Base-by-base conservation (phyloP, 2,329 filamentous ascomycete genomes). In the Colletotrichum sp. region DNA sequence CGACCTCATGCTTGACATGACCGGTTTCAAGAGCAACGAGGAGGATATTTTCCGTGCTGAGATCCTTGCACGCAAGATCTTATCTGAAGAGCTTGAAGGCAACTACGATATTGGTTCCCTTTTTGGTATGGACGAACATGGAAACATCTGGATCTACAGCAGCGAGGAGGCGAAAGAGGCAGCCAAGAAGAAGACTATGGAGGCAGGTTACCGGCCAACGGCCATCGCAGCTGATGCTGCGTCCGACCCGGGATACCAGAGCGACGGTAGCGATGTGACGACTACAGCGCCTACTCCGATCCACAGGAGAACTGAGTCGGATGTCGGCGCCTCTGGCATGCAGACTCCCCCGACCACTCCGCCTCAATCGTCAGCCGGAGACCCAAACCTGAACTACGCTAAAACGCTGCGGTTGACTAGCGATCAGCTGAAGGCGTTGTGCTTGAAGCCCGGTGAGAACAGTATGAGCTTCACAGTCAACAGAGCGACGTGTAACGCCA, bases 81-180 rank as follows among this genome's bases (percentile, higher is more conserved):
- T 99, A 15, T 93, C 96, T 0, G 96, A 99, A 82, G 96, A 99
- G 85, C 87, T 99, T 16, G 95, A 98, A 81, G 97, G 96, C 26
- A 96, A 96, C 82, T 98, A 98, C 84, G 97, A 99, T 82, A 98
- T 99, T 80, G 97, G 97, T 7, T 94, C 96, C 3, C 89, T 99
- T 34, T 98, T 99, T 80, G 97, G 96, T 15, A 96, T 97, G 60
- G 97, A 99, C 82, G 96, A 98, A 81, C 93, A 97, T 76, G 97
- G 97, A 8, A 99, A 99, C 81, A 89, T 99, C n/a, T 99, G 97
- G 96, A 99, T 99, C 79, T 99, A 99, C 87, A 97, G 96, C 86
- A 99, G 96, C 80, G 96, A 99, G 84, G 96, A 98, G 82, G 96
- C 97, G 28, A 99, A 98, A 82, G 94, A 97, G 80, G 94, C 95